Percentiles rank a stretch among this genome's conserved stretches.
Evolutionary conservation across 2,329 filamentous ascomycete species (phyloP).

Genomic region (Pestalotiopsis sp.): DNA sequence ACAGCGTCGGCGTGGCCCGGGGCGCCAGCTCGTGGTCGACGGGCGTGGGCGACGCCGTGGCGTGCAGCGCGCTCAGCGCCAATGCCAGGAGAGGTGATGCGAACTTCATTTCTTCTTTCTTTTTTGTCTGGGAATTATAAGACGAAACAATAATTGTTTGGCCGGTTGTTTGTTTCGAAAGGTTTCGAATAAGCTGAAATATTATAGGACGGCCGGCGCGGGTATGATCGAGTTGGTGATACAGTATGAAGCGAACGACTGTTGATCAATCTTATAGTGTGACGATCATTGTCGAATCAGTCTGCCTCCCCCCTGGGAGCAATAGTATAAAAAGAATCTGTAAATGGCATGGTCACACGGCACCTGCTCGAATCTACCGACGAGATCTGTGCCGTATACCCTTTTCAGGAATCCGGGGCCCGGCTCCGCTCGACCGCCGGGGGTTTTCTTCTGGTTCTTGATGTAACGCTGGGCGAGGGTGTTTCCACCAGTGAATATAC

Average conservation of each 20-base stretch:
- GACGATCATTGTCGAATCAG: background rate
- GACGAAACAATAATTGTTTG: background rate
- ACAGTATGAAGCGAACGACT: constrained; percentile 5
- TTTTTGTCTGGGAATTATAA: too few species aligned
- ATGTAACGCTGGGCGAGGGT: background rate
- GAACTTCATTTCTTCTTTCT: background rate
- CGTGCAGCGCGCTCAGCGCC: constrained; percentile 7
- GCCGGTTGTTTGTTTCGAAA: background rate
- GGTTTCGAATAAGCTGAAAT: constrained; percentile 4
- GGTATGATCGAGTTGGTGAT: background rate
- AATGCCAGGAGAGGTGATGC: background rate
- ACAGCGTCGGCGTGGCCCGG: constrained; percentile 41
- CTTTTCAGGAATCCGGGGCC: background rate
- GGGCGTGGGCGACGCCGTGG: constrained; percentile 1
- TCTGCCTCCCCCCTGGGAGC: background rate
- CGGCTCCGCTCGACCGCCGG: constrained; percentile 8
- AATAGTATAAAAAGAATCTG: background rate
- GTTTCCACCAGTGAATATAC: constrained; percentile 5
- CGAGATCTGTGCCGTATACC: background rate
- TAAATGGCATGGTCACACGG: background rate
- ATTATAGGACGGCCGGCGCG: background rate
- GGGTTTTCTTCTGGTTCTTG: background rate
- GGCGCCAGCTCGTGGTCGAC: constrained; percentile 16
- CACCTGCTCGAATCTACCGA: constrained; percentile 4
- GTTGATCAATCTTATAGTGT: constrained; percentile 4